These are phyloP conservation scores for Lecanicillium sp. DNA, from an alignment of 2,329 filamentous ascomycete species.

Conservation along the genomic window DNA sequence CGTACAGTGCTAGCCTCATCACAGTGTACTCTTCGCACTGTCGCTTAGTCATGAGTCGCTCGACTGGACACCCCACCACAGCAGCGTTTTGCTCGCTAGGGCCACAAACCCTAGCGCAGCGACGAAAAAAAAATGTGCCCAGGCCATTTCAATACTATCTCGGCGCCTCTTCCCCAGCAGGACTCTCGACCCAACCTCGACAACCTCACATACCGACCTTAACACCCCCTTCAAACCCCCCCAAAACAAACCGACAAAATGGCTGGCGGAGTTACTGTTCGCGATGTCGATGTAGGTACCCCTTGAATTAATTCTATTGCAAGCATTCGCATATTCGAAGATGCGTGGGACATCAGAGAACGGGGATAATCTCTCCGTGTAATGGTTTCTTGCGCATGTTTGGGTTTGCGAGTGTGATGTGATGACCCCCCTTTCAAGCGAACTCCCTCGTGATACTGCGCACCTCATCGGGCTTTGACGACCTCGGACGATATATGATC, in stretches of 20 bases:
- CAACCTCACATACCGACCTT: constrained; percentile 27
- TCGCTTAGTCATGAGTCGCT: constrained; percentile 22
- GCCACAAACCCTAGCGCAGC: constrained; percentile 28
- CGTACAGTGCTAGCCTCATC: neutral
- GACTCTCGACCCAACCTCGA: constrained; percentile 19
- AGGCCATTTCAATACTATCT: constrained; percentile 16
- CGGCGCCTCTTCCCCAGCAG: neutral
- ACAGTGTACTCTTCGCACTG: constrained; percentile 16
- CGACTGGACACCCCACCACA: neutral
- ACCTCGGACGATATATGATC: neutral
- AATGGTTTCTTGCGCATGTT: too few species aligned
- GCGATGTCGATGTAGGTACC: constrained; percentile 74
- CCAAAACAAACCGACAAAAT: constrained; percentile 59
- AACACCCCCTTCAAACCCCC: constrained; percentile 17
- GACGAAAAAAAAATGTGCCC: constrained; percentile 19
- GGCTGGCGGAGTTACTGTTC: constrained; percentile 73
- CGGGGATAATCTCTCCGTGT: too few species aligned
- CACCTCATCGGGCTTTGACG: constrained; percentile 2
- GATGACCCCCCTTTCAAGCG: too few species aligned
- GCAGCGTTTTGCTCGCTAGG: constrained; percentile 21
- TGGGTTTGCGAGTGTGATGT: too few species aligned
- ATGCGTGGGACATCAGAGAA: too few species aligned
- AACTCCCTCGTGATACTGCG: constrained; percentile 13
- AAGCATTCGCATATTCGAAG: too few species aligned
- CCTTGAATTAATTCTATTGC: too few species aligned